Evolutionary conservation across 78 protist genomes (phyloP).

Genomic region (Corallochytrium limacisporum): DNA sequence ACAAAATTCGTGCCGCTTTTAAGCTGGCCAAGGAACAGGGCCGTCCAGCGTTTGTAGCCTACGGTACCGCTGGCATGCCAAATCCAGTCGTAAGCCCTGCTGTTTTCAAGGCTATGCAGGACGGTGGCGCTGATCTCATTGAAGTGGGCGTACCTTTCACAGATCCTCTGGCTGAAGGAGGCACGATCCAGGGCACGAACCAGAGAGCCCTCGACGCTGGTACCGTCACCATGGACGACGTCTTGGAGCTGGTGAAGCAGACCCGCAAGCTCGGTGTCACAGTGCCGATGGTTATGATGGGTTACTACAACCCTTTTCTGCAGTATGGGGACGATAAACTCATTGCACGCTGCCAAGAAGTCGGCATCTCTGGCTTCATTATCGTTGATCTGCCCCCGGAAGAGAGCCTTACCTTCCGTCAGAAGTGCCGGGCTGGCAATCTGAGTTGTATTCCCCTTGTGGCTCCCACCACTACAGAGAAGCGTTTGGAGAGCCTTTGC

Average conservation of each 20-base stretch:
- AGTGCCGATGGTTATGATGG: constrained; percentile 59
- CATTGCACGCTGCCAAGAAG: background rate
- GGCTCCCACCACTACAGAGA: constrained; percentile 38
- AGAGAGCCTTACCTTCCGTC: constrained; percentile 8
- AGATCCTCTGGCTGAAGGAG: constrained; percentile 53
- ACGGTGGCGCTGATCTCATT: constrained; percentile 62
- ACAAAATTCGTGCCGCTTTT: too few species aligned
- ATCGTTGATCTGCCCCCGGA: constrained; percentile 71
- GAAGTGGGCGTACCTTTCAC: constrained; percentile 52
- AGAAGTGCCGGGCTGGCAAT: background rate
- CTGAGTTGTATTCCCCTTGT: constrained; percentile 14
- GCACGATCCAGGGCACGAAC: constrained; percentile 36
- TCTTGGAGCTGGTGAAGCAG: background rate
- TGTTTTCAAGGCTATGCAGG: constrained; percentile 24
- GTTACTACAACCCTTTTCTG: constrained; percentile 52
- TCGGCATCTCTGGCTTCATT: constrained; percentile 58
- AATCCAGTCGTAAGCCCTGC: background rate
- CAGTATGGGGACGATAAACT: constrained; percentile 12
- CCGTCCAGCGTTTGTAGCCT: constrained; percentile 35
- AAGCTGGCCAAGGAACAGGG: too few species aligned
- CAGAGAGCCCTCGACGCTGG: constrained; percentile 21
- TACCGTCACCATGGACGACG: background rate
- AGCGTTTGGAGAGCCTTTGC: constrained; percentile 20
- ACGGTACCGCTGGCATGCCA: constrained; percentile 47
- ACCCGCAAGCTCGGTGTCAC: constrained; percentile 48